phyloP scores from a whole-genome alignment of 306 rosid genomes.

The Lathyrus aphaca region DNA sequence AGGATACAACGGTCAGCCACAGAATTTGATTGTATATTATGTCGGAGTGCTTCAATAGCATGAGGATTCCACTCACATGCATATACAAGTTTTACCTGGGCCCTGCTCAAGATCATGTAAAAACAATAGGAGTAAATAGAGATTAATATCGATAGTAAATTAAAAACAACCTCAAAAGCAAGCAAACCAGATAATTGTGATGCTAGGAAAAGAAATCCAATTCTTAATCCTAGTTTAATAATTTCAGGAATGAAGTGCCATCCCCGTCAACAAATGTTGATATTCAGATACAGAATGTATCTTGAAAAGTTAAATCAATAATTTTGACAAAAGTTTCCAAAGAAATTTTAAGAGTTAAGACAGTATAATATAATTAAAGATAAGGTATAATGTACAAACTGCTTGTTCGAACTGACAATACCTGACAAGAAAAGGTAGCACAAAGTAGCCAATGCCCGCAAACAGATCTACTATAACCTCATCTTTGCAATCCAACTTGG shows the following conservation, averaged over 20 bases:
- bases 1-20: slow-evolving; percentile 70
- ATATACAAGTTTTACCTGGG: slow-evolving; percentile 78
- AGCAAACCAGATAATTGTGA: slow-evolving; percentile 17
- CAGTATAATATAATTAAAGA: slow-evolving; percentile 17
- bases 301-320: slow-evolving; percentile 6
- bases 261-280: slow-evolving; percentile 22
- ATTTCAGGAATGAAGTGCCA: slow-evolving; percentile 10
- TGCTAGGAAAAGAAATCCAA: slow-evolving; percentile 5
- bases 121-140: slow-evolving; percentile 26
- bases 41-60: slow-evolving; percentile 79
- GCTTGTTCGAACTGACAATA: slow-evolving; percentile 37
- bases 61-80: slow-evolving; percentile 97
- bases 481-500: slow-evolving; percentile 61
- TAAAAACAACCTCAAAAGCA: slow-evolving; percentile 16
- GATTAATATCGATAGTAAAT: slow-evolving; percentile 10
- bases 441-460: slow-evolving; percentile 95
- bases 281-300: slow-evolving; percentile 21
- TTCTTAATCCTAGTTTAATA: slow-evolving; percentile 8
- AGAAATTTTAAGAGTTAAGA: neutral
- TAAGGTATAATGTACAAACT: slow-evolving; percentile 23
- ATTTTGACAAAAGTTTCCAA: slow-evolving; percentile 16
- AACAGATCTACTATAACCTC: slow-evolving; percentile 82
- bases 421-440: slow-evolving; percentile 95
- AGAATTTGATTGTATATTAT: slow-evolving; percentile 68
- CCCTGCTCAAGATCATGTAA: slow-evolving; percentile 62